Base-by-base conservation (phyloP, 1,284 basidiomycete species). In the Rhodotorula sp. region DNA sequence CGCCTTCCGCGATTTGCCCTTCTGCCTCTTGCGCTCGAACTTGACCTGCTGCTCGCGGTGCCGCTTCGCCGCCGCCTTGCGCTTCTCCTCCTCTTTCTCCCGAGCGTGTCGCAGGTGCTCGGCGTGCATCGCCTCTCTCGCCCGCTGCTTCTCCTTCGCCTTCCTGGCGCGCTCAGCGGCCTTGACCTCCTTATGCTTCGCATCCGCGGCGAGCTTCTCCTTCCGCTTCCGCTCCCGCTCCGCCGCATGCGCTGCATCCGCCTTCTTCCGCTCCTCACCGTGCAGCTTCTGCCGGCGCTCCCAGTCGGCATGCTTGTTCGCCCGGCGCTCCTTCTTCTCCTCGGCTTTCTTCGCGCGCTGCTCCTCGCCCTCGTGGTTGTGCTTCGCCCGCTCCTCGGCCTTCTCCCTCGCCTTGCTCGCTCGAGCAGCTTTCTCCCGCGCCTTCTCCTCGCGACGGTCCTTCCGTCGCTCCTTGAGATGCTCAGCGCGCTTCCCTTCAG, bases 1-100 rank as follows among this genome's bases (percentile, higher is more conserved):
- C 55, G 62, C 46, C 49, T 36, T 56, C 29, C 52, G 36, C 51
- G 60, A 62, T 1, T 34, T 10, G 51, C 44, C 64, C 39, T 49
- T 27, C 22, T 11, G 24, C 36, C 44, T 30, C 32, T 9, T 6
- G 32, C 39, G 30, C 55, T 32, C 48, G 27, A 29, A 22, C 52
- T 22, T 22, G 36, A 27, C 48, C 49, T 36, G 17, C 63, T 39
- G 27, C 48, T 44, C 22, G 29, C 27, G n/a, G 32, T 51, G 46
- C 47, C n/a, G 7, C 62, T 2, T 10, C 22, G 36, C 2, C 34
- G 51, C 36, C 44, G 36, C 11, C 20, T 52, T n/a, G 17, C 47
- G 57, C 15, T 48, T 30, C 19, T n/a, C 30, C 36, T 34, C n/a
- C 6, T 34, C 44, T 13, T 47, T 24, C 39, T 60, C 48, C 48